Evolutionary conservation across 2,329 filamentous ascomycete genomes (phyloP), one percentile per base, ranked within the genome.

Genomic region (Talaromyces sp.): DNA sequence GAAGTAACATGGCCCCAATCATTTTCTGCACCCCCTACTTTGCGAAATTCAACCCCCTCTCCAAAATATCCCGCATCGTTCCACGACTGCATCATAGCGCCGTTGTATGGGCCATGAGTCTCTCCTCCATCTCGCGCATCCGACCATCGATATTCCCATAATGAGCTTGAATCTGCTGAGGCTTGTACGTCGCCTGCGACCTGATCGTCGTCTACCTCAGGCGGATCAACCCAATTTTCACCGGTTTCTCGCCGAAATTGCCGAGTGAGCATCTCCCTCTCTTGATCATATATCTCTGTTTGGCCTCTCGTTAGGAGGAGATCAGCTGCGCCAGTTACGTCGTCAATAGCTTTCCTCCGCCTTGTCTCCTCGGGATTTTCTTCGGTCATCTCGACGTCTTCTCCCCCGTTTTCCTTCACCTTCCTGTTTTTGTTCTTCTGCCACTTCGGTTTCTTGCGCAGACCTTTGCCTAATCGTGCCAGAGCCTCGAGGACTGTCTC

Each of bases 91-190:
- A 99, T 98, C 43, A 90, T 94, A 5, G 84, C 77, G 8, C 85
- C 86, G 73, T 97, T 92, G 76, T 93, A 99, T 0, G 95, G 94
- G 0, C 95, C 95, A 77, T 99, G 92, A 65, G 86, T 85, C 57
- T 87, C 85, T 11, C 86, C 91, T 33, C 87, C 90, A 73, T 97
- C 94, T 47, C 93, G 85, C 19, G 91, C 92, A 75, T 97, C 93
- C 45, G 88, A 89, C 95, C 95, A 99, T 66, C 92, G 86, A 76
- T 92, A 99, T 77, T 98, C 91, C 93, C 94, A 99, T 83, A 87
- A 85, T 41, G 79, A 79, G 1, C 71, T 66, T 31, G 49, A 67
- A 71, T 80, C 58, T 27, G 61, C 58, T 31, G 61, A 7, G 3
- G 41, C 15, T 22, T 43, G 56, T 8, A 19, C 19, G 54, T 75